Evolutionary conservation across 192 early-diverging fungal genomes (phyloP), one percentile per base, ranked within the genome.

Genomic region (Coemansia sp.): DNA sequence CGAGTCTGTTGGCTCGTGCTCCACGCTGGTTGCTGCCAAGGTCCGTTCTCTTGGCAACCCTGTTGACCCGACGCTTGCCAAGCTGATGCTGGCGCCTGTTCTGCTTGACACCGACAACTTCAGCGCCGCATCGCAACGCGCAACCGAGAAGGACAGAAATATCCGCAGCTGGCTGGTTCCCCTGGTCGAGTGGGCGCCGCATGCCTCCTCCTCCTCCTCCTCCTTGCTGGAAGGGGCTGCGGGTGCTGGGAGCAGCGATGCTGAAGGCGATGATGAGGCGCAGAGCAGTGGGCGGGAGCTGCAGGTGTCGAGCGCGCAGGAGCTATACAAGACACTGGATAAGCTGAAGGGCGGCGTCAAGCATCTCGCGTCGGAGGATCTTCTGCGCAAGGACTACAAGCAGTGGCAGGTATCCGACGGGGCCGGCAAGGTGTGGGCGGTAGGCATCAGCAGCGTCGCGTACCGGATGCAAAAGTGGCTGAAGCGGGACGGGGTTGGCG

Each of bases 371-470:
- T 40, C 78, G 1, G 18, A 37, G 8, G 83, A 81, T 18, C 63
- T 85, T 13, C 19, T 85, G 61, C 77, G 83, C 57, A 85, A 85
- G 61, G 83, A 85, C 67, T 85, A 85, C 56, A 85, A 85, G 67
- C 78, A 77, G 26, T 85, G 83, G 83, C 49, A 63, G 5, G 63
- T 85, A 9, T 11, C 42, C 16, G 72, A 66, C 23, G 40, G 9
- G 5, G 45, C 11, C 0, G 73, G 67, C 6, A 53, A 9, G 0
- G 3, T 6, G 49, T 81, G 75, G 71, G 21, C 67, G 3, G 72
- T 85, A 16, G 83, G 83, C 0, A 77, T 85, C 32, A 85, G 83
- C 62, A 81, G 78, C 45, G 49, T 85, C 3, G 63, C 72, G 12
- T 72, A 69, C 19, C 69, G 75, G 19, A 58, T 85, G 64, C 39